A percentile compares a stretch with the other conserved stretches of the same genome.
Evolutionary conservation across 305 asterid genomes (phyloP).

Genomic region (Fraxinus greggii): DNA sequence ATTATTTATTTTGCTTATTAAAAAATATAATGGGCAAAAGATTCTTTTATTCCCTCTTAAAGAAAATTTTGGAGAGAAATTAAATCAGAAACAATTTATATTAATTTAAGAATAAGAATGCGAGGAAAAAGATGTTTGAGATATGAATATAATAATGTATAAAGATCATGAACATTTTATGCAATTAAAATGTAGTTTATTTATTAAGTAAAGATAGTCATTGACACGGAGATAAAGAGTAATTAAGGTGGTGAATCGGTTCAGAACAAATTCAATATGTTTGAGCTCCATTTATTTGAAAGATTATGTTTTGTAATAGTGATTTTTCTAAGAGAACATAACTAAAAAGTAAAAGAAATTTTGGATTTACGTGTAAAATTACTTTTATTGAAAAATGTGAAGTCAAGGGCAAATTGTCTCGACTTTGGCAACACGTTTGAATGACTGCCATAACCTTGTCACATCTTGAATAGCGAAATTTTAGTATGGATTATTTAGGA

Average conservation of each 20-base stretch:
- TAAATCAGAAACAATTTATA: no score
- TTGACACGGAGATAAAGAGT: slow-evolving; percentile 18
- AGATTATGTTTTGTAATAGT: background rate
- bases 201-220: background rate
- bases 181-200: background rate
- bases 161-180: background rate
- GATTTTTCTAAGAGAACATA: no score
- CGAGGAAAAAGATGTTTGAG: background rate
- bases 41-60: no score
- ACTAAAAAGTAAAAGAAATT: no score
- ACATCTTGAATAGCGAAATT: background rate
- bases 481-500: background rate
- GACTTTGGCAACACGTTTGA: slow-evolving; percentile 2
- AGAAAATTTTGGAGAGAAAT: background rate
- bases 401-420: background rate
- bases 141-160: no score
- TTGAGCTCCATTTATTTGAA: background rate
- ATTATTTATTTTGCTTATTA: no score
- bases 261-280: background rate
- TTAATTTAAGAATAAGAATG: background rate
- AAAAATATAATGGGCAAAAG: background rate
- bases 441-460: slow-evolving; percentile 23
- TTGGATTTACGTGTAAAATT: background rate
- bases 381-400: no score
- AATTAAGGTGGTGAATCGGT: slow-evolving; percentile 10